A percentile compares a stretch with the other conserved stretches of the same genome.
Conservation (phyloP, 441 rosid species). For the Erodium texanum region DNA sequence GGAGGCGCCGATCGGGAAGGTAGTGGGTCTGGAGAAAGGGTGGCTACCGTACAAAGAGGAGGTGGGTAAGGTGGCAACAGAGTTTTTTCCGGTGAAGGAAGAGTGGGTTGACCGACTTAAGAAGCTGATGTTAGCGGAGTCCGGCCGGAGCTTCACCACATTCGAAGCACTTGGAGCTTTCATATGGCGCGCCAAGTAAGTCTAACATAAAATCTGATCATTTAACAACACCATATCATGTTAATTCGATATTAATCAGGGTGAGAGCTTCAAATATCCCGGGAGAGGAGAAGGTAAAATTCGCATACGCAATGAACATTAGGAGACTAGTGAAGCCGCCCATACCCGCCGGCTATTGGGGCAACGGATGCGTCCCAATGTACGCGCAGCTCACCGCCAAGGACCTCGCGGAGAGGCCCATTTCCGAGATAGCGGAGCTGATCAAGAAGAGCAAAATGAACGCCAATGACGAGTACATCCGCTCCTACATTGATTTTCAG, state of each 20-base stretch:
- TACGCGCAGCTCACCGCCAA: constrained; percentile 42
- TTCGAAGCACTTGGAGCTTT: constrained; percentile 84
- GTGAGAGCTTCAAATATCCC: constrained; percentile 43
- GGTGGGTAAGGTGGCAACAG: constrained; percentile 34
- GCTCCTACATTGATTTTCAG: constrained; percentile 69
- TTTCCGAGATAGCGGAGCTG: constrained; percentile 63
- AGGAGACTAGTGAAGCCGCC: constrained; percentile 57
- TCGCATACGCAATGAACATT: constrained; percentile 53
- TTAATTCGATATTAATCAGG: no score
- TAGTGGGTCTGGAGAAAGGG: constrained; percentile 35
- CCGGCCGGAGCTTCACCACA: constrained; percentile 58
- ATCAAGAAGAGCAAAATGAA: constrained; percentile 67
- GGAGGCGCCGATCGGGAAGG: constrained; percentile 47
- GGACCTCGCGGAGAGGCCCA: constrained; percentile 48
- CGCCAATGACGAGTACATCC: constrained; percentile 50
- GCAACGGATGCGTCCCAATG: constrained; percentile 80
- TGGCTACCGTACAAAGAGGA: constrained; percentile 36
- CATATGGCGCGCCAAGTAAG: constrained; percentile 88
- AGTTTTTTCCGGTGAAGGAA: constrained; percentile 49
- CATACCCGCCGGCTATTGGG: constrained; percentile 67
- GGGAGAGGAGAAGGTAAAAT: constrained; percentile 43
- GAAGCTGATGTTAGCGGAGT: constrained; percentile 34
- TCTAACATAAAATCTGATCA: not conserved
- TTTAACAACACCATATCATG: no score
- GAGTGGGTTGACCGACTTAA: constrained; percentile 57